These are phyloP conservation scores for Houttuynia cordata DNA, from an alignment of 164 flowering plant genomes.

Conservation along the genomic window DNA sequence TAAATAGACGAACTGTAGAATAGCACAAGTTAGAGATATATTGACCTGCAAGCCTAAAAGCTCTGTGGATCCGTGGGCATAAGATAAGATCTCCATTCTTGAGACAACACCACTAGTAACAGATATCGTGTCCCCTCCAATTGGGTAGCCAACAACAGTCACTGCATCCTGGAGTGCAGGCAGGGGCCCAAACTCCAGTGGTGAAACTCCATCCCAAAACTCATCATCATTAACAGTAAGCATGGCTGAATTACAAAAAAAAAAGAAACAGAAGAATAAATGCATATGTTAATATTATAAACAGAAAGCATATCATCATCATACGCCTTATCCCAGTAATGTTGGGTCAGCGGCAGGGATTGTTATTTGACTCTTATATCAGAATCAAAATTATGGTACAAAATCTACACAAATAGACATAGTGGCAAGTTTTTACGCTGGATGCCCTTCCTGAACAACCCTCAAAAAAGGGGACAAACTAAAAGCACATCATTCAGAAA, in stretches of 20 bases:
- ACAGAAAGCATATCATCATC: too few species aligned
- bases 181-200: conserved; percentile 80
- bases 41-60: conserved; percentile 91
- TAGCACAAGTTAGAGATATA: neutral
- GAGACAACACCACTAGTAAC: conserved; percentile 99
- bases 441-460: too few species aligned
- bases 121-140: conserved; percentile 98
- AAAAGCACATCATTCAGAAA: too few species aligned
- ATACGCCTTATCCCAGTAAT: too few species aligned
- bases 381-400: too few species aligned
- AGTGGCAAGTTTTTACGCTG: too few species aligned
- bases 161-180: conserved; percentile 98
- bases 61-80: conserved; percentile 95
- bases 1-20: neutral
- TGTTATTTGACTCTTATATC: too few species aligned
- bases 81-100: conserved; percentile 92
- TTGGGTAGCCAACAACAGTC: conserved; percentile 97
- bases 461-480: too few species aligned
- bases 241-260: conserved; percentile 48
- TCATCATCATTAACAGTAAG: conserved; percentile 85
- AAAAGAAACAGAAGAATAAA: too few species aligned
- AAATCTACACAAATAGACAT: too few species aligned
- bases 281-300: neutral
- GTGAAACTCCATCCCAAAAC: conserved; percentile 90
- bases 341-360: too few species aligned